A percentile compares a stretch with the other conserved stretches of the same genome.
phyloP scores from a whole-genome alignment of 1,284 basidiomycete genomes.

The Termitomyces sp. region DNA sequence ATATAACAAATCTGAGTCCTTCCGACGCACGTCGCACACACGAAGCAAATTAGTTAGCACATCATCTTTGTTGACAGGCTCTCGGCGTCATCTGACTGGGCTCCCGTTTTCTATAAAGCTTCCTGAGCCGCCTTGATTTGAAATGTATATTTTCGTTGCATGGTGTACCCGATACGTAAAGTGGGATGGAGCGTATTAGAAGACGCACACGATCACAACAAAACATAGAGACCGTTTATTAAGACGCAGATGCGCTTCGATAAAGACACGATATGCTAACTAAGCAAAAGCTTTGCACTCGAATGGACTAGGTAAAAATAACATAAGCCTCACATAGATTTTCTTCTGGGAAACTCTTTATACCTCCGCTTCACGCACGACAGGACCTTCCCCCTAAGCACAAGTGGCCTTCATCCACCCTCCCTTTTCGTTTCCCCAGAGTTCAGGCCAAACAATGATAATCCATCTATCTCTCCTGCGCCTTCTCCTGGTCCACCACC shows the following conservation, averaged over 20 bases:
- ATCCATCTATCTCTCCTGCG: slow-evolving; percentile 1
- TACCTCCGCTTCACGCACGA: background rate
- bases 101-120: too few relatives aligned
- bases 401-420: background rate
- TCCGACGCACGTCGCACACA: too few relatives aligned
- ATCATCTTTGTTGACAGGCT: too few relatives aligned
- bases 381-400: background rate
- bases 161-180: too few relatives aligned
- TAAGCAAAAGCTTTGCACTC: background rate
- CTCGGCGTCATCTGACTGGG: too few relatives aligned
- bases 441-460: slow-evolving; percentile 9
- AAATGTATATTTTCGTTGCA: too few relatives aligned
- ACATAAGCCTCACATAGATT: background rate
- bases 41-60: too few relatives aligned
- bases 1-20: too few relatives aligned
- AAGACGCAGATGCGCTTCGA: background rate
- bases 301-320: background rate
- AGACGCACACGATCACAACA: background rate
- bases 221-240: background rate
- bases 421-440: slow-evolving; percentile 10
- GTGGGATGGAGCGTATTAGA: too few relatives aligned
- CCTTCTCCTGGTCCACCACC: slow-evolving; percentile 3
- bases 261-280: background rate
- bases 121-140: too few relatives aligned
- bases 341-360: background rate